Evolutionary conservation across 1,284 basidiomycete genomes (phyloP).

Genomic region (Puccinia hordei): DNA sequence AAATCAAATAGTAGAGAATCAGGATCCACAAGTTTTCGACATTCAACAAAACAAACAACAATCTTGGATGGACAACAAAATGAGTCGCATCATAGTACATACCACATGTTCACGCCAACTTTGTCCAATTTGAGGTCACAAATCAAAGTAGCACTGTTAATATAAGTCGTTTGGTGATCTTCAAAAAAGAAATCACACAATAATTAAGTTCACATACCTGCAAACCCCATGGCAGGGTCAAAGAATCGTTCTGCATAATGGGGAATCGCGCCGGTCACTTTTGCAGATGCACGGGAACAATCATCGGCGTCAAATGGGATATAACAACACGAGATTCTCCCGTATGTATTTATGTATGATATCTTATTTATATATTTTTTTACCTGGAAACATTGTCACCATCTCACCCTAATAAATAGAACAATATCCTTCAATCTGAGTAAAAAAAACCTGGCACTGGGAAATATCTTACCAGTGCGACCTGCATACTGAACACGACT

Average conservation of each 20-base stretch:
- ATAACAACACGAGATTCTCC: too few relatives aligned
- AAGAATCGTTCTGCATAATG: conserved; percentile 40
- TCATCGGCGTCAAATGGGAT: too few relatives aligned
- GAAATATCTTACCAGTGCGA: not conserved
- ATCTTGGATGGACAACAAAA: too few relatives aligned
- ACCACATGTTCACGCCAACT: conserved; percentile 41
- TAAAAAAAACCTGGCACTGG: not conserved
- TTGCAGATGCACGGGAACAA: too few relatives aligned
- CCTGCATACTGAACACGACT: conserved; percentile 7
- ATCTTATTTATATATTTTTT: too few relatives aligned
- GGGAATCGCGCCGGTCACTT: conserved; percentile 18
- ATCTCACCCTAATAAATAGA: conserved; percentile 28
- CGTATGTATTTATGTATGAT: too few relatives aligned
- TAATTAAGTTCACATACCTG: conserved; percentile 3
- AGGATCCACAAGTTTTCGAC: not conserved
- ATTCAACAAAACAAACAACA: too few relatives aligned
- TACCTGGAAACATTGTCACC: conserved; percentile 35
- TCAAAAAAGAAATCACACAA: not conserved
- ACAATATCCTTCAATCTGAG: not conserved
- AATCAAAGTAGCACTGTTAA: not conserved
- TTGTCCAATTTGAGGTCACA: not conserved
- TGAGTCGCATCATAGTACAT: too few relatives aligned
- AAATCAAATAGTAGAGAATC: not conserved
- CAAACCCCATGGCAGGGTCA: conserved; percentile 45
- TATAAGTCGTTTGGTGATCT: not conserved